These are phyloP conservation scores for Pseudocercospora fijiensis DNA, from an alignment of 2,329 filamentous ascomycete species.

Conservation along the genomic window DNA sequence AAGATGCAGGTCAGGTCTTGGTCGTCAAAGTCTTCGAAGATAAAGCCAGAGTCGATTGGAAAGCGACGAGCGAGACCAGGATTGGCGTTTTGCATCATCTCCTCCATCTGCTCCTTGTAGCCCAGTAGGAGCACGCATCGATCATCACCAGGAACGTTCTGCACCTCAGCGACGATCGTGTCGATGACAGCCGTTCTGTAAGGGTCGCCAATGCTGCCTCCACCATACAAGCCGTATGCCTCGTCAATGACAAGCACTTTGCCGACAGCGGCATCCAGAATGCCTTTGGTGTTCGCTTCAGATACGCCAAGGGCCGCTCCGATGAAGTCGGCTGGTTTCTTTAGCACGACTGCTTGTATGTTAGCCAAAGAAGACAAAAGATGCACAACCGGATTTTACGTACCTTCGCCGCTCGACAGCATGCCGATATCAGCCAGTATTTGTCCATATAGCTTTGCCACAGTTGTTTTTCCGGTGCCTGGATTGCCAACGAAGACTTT, in stretches of 20 bases:
- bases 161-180: neutral
- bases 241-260: constrained; percentile 82
- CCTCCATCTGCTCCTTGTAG: constrained; percentile 66
- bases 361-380: neutral
- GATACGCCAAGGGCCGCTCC: constrained; percentile 58
- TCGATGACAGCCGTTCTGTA: neutral
- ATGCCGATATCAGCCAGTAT: constrained; percentile 67
- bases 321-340: neutral
- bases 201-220: constrained; percentile 42
- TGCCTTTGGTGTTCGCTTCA: constrained; percentile 69
- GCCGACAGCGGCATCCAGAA: constrained; percentile 63
- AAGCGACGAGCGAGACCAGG: constrained; percentile 68
- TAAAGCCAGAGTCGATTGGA: constrained; percentile 36
- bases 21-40: neutral
- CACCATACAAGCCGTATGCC: constrained; percentile 64
- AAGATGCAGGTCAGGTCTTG: neutral
- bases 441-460: constrained; percentile 69
- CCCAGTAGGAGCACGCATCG: constrained; percentile 70
- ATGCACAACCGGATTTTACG: neutral
- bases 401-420: neutral
- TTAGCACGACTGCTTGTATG: neutral
- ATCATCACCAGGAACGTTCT: constrained; percentile 61
- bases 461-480: constrained; percentile 73
- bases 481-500: constrained; percentile 66
- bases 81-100: constrained; percentile 73